Conservation (phyloP, 371 early-diverging fungal genomes). For the Apophysomyces trapeziformis region DNA sequence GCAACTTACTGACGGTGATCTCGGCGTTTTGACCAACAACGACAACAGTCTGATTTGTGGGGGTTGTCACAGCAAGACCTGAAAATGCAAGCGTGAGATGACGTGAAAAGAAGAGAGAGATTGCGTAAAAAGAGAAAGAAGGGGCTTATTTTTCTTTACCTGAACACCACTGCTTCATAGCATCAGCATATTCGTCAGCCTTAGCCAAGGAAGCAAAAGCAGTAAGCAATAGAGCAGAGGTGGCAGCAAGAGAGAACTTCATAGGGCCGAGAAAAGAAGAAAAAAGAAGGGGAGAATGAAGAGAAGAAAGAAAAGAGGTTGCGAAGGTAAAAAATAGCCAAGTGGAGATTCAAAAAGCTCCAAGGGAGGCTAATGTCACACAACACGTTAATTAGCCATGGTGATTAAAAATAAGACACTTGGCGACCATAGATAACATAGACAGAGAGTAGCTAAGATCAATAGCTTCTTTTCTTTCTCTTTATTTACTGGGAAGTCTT, state of each 20-base stretch:
- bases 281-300: slow-evolving; percentile 14
- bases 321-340: slow-evolving; percentile 10
- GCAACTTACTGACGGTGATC: slow-evolving; percentile 40
- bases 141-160: slow-evolving; percentile 22
- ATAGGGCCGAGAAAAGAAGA: slow-evolving; percentile 22
- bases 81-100: not conserved
- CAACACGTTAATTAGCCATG: slow-evolving; percentile 15
- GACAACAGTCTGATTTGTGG: slow-evolving; percentile 27
- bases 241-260: slow-evolving; percentile 54
- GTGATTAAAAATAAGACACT: slow-evolving; percentile 1
- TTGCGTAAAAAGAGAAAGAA: not conserved
- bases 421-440: not conserved
- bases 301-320: slow-evolving; percentile 17
- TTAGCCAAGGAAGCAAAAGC: slow-evolving; percentile 32
- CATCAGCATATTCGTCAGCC: slow-evolving; percentile 50
- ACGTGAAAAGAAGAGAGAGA: not conserved
- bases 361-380: slow-evolving; percentile 20
- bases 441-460: not conserved
- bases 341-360: slow-evolving; percentile 6
- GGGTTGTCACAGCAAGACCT: slow-evolving; percentile 25
- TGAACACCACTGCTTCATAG: slow-evolving; percentile 47
- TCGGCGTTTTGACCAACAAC: slow-evolving; percentile 38
- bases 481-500: not conserved
- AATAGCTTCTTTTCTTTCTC: not conserved
- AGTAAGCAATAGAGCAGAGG: slow-evolving; percentile 41